Base-by-base conservation (phyloP, 2,329 filamentous ascomycete species). In the Aspergillus clavatus region DNA sequence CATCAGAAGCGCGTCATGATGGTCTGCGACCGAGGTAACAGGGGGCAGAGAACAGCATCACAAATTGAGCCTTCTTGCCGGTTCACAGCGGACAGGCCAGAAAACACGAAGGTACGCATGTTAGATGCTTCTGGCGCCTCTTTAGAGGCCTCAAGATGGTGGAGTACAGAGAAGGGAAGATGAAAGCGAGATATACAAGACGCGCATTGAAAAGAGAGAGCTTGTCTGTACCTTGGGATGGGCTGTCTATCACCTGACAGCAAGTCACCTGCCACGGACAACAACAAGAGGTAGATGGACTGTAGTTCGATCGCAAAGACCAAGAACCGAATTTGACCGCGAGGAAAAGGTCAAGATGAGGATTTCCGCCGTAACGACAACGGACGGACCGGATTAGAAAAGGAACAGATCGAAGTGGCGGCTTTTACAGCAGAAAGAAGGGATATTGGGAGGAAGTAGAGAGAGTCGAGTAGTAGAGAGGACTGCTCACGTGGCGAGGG, bases 171-270 rank as follows among this genome's bases (percentile, higher is more conserved):
- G 40, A 27, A 36, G 48, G 47, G 42, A 48, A 39, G 46, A 47
- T 45, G 38, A 37, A 46, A 40, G n/a, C 31, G 46, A 43, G 52
- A 55, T 45, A 46, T 40, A 41, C 45, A 45, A 44, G 45, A 52
- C 48, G 51, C 44, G 47, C 33, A 39, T 47, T 48, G 49, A 44
- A n/a, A 50, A 42, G 46, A 50, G 45, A 40, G 56, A 56, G 47
- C n/a, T 48, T 52, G 50, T 49, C 57, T 45, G 58, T 65, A 61
- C 61, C 62, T 62, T 66, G 62, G 60, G 62, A 67, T 65, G 58
- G 56, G 56, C 56, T 63, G 47, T 65, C 57, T 69, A 69, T 69
- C 67, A 69, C 66, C 66, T 69, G 67, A 69, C 67, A 64, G 55
- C 54, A 69, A 66, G 67, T 69, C 66, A 69, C 66, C 65, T 68